Conservation (phyloP, 2,329 filamentous ascomycete genomes). For the Nothopassalora personata region DNA sequence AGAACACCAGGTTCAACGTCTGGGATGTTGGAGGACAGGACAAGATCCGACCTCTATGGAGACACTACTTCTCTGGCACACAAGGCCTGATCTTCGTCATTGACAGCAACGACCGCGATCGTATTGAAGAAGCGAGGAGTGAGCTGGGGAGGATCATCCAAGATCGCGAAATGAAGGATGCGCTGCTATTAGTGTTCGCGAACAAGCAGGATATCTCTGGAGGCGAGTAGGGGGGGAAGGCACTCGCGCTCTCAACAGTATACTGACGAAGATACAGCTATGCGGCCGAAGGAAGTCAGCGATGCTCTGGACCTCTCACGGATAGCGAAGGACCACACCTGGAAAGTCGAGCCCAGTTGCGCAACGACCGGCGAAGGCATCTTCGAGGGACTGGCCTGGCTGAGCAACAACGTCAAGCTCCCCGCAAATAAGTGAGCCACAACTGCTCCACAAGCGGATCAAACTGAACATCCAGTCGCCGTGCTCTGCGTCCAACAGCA, state of each 20-base stretch:
- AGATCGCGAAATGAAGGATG: conserved; percentile 97
- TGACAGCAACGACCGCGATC: conserved; percentile 97
- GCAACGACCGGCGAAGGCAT: conserved; percentile 50
- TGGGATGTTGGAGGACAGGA: conserved; percentile 99
- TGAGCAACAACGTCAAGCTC: conserved; percentile 47
- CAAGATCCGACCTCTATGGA: conserved; percentile 99
- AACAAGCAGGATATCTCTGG: conserved; percentile 98
- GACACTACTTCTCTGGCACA: conserved; percentile 97
- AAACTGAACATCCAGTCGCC: neutral
- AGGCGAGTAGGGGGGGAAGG: conserved; percentile 53
- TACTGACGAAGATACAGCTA: conserved; percentile 32
- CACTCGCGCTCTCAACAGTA: neutral
- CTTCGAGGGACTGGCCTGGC: conserved; percentile 49
- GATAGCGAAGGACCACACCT: conserved; percentile 49
- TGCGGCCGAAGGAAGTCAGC: conserved; percentile 48
- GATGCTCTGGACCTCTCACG: conserved; percentile 45
- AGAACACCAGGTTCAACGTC: conserved; percentile 99
- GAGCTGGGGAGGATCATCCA: conserved; percentile 98
- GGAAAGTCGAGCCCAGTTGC: conserved; percentile 52
- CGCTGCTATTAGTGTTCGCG: conserved; percentile 92
- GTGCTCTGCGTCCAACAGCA: neutral
- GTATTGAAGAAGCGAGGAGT: conserved; percentile 93
- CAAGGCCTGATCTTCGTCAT: conserved; percentile 99
- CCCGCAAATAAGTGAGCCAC: conserved; percentile 24
- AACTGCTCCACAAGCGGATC: neutral